Evolutionary conservation across 805 yeast genomes (phyloP), one percentile per base, ranked within the genome.

Genomic region (Sugiyamaella boreocaroliniensis): DNA sequence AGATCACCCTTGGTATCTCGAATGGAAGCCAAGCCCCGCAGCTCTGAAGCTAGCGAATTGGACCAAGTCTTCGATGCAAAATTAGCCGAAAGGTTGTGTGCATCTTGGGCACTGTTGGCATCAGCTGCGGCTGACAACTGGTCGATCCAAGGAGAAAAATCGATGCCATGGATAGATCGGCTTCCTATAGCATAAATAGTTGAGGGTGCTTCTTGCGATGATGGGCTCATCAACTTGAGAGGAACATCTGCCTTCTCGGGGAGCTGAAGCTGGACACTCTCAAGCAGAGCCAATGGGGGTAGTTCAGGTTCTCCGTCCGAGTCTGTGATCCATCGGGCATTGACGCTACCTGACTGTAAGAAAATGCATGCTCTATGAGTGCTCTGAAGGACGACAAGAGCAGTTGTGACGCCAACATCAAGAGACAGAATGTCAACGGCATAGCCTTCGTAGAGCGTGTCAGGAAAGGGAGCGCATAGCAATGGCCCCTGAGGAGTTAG

Each of bases 401-500:
- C 43, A 1, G 66, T 52, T n/a, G 57, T 22, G 22, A 50, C 55
- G 2, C 58, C 55, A 6, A 56, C 53, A n/a, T 56, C 46, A 64
- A 66, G 11, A 4, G 66, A 52, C 0, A 60, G 43, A 8, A 79
- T 60, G 32, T 70, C 71, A 5, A 64, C 54, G 0, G 79, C 78
- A 8, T 71, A 70, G 34, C 71, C 76, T 2, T 69, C 71, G 61
- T 84, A 82, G 2, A 83, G 64, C 10, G 61, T 65, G 2, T 73
- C 76, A 0, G 86, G 85, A 57, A 73, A 83, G 2, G 86, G 85
- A 29, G 68, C 62, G 12, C 81, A 68, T 0, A 70, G 59, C 50
- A 79, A 70, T 1, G 88, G 85, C 1, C 88, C 88, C 60, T 77
- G 81, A 12, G 58, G 48, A 12, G 54, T 43, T 16, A 47, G 51